Conservation (phyloP, 2,329 filamentous ascomycete genomes). For the Stemphylium beticola region DNA sequence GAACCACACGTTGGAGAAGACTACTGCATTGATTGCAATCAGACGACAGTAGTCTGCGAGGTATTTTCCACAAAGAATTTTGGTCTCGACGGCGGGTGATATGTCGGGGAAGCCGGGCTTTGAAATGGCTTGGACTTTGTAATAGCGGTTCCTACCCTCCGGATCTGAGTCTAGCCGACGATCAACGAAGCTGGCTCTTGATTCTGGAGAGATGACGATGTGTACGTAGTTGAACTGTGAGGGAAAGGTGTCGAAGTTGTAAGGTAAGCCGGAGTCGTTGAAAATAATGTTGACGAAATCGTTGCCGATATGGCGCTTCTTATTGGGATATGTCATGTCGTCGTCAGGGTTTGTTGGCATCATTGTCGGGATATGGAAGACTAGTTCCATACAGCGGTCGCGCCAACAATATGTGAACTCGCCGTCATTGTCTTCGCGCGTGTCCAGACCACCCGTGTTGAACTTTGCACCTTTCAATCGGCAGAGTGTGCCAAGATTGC, state of each 20-base stretch:
- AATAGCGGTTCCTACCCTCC: conserved; percentile 65
- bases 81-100: conserved; percentile 85
- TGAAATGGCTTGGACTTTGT: conserved; percentile 87
- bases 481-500: conserved; percentile 80
- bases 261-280: conserved; percentile 91
- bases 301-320: conserved; percentile 96
- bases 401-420: conserved; percentile 93
- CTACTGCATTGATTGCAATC: conserved; percentile 88
- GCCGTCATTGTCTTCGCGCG: conserved; percentile 77
- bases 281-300: conserved; percentile 98
- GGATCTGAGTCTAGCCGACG: conserved; percentile 50
- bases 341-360: conserved; percentile 88
- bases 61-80: conserved; percentile 83
- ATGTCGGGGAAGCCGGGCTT: conserved; percentile 90
- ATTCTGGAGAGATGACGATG: conserved; percentile 92
- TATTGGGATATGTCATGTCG: conserved; percentile 75
- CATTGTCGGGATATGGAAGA: conserved; percentile 95
- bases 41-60: conserved; percentile 86
- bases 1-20: conserved; percentile 91
- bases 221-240: conserved; percentile 97
- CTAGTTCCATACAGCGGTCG: conserved; percentile 90
- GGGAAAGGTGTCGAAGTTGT: conserved; percentile 88
- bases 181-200: conserved; percentile 75
- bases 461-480: conserved; percentile 82
- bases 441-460: conserved; percentile 91